Evolutionary conservation across 1,284 basidiomycete species (phyloP), one percentile per base, ranked within the genome.

Genomic region (Ganoderma multipileum): DNA sequence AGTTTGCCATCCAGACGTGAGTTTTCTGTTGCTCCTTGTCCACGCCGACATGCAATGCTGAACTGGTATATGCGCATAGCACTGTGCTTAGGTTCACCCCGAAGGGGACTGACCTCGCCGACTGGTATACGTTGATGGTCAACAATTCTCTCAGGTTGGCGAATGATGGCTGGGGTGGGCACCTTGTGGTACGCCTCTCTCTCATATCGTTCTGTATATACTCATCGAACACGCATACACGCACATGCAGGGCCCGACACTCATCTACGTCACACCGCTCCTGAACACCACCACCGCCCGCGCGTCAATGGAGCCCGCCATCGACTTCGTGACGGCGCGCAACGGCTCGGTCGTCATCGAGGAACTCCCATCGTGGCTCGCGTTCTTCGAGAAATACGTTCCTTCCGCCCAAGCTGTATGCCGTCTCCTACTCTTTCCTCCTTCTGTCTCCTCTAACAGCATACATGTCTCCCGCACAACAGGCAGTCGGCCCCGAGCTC

Each of bases 131-230:
- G 16, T 76, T 84, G 18, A 70, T 83, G 41, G 74, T 81, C 12
- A 80, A 83, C 42, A 79, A 82, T 71, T 74, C 80, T 1, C 71
- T 80, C n/a, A 72, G 75, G 65, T 85, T 83, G 84, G 82, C 81
- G 9, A 73, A 82, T 28, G 81, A 86, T 68, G 87, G 87, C 26
- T 88, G 87, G 87, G 86, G 87, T 52, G 86, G 85, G 6, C 82
- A 83, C 66, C 80, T 83, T 5, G 79, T 73, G 39, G 79, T 82
- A 36, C 68, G 80, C 64, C 4, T 36, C 9, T 1, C 33, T 28
- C 11, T 42, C 9, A 39, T 39, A 14, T 30, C 4, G n/a, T 18
- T 20, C 39, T 14, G 7, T 61, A 50, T 23, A 23, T 52, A 30
- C 14, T 47, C 18, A 33, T 47, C 8, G 9, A 8, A n/a, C 14